phyloP scores from a whole-genome alignment of 306 rosid genomes.

The Adenanthera pavonina region DNA sequence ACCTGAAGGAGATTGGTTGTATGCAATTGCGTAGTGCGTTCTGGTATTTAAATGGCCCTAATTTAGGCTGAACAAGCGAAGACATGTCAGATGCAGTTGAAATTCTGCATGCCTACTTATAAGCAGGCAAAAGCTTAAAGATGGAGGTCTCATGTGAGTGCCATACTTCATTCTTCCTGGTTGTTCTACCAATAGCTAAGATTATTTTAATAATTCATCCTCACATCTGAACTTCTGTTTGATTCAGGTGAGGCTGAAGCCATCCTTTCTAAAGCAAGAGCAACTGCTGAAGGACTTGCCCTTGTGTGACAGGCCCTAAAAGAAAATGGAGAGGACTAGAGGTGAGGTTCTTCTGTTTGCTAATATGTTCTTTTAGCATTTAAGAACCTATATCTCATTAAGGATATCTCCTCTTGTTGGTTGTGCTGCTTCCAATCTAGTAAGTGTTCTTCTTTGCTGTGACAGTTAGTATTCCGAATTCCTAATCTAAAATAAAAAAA shows the following conservation, averaged over 20 bases:
- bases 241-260: slow-evolving; percentile 90
- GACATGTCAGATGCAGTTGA: not conserved
- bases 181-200: not conserved
- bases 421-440: too few species aligned
- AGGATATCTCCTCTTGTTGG: too few species aligned
- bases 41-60: not conserved
- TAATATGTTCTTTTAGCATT: too few species aligned
- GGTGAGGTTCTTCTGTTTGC: slow-evolving; percentile 58
- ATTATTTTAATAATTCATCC: slow-evolving; percentile 15
- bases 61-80: not conserved
- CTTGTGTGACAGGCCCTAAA: slow-evolving; percentile 71
- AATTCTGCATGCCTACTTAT: not conserved
- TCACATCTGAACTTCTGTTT: not conserved
- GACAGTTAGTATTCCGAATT: too few species aligned
- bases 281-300: slow-evolving; percentile 83
- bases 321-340: slow-evolving; percentile 83
- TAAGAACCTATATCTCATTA: too few species aligned
- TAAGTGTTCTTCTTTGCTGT: too few species aligned
- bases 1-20: not conserved
- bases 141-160: not conserved
- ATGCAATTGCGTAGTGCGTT: not conserved
- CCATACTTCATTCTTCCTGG: not conserved
- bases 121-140: not conserved
- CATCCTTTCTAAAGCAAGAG: slow-evolving; percentile 86
- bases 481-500: too few species aligned